Base-by-base conservation (phyloP, 768 basidiomycete species). In the Fomitopsis pulvina region DNA sequence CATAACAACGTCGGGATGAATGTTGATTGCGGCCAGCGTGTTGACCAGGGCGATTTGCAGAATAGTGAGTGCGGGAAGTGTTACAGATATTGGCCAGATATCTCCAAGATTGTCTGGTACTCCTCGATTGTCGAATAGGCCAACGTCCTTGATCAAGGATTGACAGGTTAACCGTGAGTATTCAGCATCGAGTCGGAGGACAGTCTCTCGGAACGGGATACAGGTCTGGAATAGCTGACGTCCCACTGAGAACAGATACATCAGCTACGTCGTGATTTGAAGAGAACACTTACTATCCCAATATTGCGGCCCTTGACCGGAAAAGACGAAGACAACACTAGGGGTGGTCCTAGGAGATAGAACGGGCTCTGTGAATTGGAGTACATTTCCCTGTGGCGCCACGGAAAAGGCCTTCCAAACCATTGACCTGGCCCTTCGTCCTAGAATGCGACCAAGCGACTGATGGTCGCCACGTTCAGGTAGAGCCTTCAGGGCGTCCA, bases 11-110 rank as follows among this genome's bases (percentile, higher is more conserved):
- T 73, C 66, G 0, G 76, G 72, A 9, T 47, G 50, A 29, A 74
- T 47, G 9, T 70, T 69, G 12, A 74, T 37, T 34, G 63, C 62
- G 1, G 51, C 50, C 0, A 76, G 54, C 2, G 72, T 63, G 38
- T 77, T 75, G 51, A 68, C 66, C 4, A 75, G 50, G 0, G 74
- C 76, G 10, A 76, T 70, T 52, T 77, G 76, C 41, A 75, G 52
- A 54, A 76, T 74, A 1, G 71, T 60, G 18, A 76, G 53, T 1
- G 73, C 61, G 3, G 74, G 73, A 4, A 76, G 60, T 11, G 66
- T 73, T 10, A 73, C 47, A 0, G 63, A 55, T 8, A 73, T 69
- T 2, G 65, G 60, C 66, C 66, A 68, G 1, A 56, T 43, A 11
- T 55, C 49, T 20, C 54, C 51, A 4, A 57, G 32, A 21, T 43